Evolutionary conservation across 2,329 filamentous ascomycete species (phyloP), one percentile per base, ranked within the genome.

Genomic region (Penicillium rolfsii): DNA sequence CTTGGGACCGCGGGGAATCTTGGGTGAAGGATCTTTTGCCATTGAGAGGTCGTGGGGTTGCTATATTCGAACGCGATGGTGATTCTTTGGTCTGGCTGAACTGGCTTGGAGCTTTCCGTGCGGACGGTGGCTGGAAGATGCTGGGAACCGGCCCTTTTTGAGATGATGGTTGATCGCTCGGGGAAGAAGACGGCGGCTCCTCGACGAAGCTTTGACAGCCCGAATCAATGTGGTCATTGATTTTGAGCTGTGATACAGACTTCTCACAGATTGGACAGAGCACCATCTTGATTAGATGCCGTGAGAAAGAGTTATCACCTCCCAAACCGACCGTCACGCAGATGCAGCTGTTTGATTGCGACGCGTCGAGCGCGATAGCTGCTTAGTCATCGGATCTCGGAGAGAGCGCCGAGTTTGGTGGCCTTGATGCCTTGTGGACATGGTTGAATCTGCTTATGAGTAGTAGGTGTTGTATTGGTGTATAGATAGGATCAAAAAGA

Each of bases 191-290:
- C 3, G 76, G 66, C 19, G 76, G 66, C 19, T 79, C 74, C 60
- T 89, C 80, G 64, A 95, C 75, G 73, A 89, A 89, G 38, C 81
- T 83, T 62, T 85, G 77, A 80, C 94, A 98, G 65, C 85, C 85
- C 33, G 91, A 94, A 79, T 98, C 95, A 73, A 98, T 87, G 77
- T 98, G 94, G 67, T 84, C 84, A 79, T 98, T 98, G 82, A 98
- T 98, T 67, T 89, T 85, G 16, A 71, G 60, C 38, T 71, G 69
- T 5, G 72, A 43, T 19, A 75, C 73, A 58, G 83, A 81, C 70
- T 90, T 89, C 72, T 85, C 83, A 81, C 93, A 97, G 67, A 93
- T 91, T 16, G 93, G 93, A 74, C 93, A 97, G 70, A 87, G 85
- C 68, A 96, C 90, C 83, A 79, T 79, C 57, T 38, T 69, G 60